Evolutionary conservation across 768 basidiomycete genomes (phyloP), one percentile per base, ranked within the genome.

Genomic region (Macrocybe gigantea): DNA sequence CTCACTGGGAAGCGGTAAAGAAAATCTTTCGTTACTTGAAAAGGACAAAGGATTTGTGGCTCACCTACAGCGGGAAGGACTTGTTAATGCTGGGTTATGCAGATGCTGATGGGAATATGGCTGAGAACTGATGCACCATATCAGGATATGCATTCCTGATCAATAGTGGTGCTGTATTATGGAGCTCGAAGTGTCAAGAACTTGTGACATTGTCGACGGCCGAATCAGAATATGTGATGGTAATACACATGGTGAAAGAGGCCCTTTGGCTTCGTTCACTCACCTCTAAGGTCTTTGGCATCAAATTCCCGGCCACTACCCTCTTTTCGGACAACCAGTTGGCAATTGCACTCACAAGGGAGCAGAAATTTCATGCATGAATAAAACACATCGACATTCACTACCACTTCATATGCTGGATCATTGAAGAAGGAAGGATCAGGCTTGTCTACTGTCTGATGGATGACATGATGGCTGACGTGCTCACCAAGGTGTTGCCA

Each of bases 171-270:
- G 50, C 60, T 7, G 54, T 72, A 38, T 64, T 61, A 7, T 72
- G 68, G 68, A 52, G 41, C 12, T 57, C 64, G 6, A 66, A 64
- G 49, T 53, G 54, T 29, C 71, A 73, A 46, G 54, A 59, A 41
- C 53, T 61, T 15, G 47, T 66, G 8, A 42, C 56, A 2, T 50
- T 64, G 6, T 64, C 58, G 0, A 64, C 61, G 1, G 56, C 57
- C 1, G 53, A 62, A 39, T 45, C 51, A 4, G 55, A 58, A 46
- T 63, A 62, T 38, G 44, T 51, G 10, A 22, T 45, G 1, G 39
- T 39, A 7, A 52, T 41, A 5, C 51, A 52, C 29, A 48, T 41
- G 8, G 41, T 43, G 37, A 52, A 49, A 31, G 48, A 48, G 56
- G 60, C 44, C 22, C 40, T 60, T 5, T 49, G 51, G 12, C 55